Evolutionary conservation across 2,329 filamentous ascomycete genomes (phyloP).

Genomic region (Exophiala phaeomuriformis): DNA sequence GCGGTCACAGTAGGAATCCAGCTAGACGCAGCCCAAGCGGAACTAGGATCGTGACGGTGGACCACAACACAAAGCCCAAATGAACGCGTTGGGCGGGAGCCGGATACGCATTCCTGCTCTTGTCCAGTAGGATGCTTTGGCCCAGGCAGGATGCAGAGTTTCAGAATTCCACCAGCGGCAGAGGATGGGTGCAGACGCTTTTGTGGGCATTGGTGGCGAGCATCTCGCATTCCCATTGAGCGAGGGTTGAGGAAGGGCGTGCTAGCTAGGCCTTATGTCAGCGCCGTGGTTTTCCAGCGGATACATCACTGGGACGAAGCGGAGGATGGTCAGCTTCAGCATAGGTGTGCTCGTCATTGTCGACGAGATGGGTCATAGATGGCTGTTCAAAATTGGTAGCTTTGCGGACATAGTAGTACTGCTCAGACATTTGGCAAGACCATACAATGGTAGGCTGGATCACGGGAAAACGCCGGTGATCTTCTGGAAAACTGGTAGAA

Average conservation of each 20-base stretch:
- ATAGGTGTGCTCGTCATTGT: too few species aligned
- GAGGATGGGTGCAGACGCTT: background rate
- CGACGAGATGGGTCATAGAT: too few species aligned
- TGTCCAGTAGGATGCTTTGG: too few species aligned
- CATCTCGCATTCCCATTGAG: background rate
- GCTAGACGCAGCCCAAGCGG: background rate
- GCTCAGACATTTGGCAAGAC: too few species aligned
- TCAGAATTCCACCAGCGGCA: background rate
- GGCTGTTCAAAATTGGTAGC: too few species aligned
- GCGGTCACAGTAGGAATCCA: background rate
- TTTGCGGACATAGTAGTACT: too few species aligned
- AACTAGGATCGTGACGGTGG: background rate
- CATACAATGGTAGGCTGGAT: too few species aligned
- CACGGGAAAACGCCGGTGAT: background rate
- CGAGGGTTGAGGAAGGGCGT: background rate
- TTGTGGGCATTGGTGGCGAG: background rate
- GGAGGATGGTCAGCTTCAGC: too few species aligned
- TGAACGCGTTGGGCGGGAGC: too few species aligned
- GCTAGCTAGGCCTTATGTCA: background rate
- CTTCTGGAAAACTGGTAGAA: constrained; percentile 20
- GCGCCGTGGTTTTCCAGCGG: background rate
- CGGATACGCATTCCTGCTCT: too few species aligned
- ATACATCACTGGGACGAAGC: too few species aligned
- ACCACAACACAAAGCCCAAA: background rate
- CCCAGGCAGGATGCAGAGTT: background rate